Evolutionary conservation across 352 stramenopile species (phyloP).

Genomic region (Phytophthora vignae): DNA sequence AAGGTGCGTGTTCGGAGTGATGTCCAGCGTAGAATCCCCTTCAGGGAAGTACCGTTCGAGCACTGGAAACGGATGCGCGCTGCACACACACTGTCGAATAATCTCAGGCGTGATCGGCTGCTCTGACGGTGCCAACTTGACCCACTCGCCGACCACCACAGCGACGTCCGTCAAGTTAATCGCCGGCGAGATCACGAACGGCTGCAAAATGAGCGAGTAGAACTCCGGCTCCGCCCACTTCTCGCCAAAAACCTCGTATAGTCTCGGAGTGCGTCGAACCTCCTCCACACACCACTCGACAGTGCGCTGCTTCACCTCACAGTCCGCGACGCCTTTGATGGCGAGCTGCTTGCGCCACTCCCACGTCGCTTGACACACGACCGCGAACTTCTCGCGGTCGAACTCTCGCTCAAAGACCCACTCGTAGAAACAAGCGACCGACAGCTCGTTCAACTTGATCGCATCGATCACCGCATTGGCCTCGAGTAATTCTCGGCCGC

Average conservation of each 20-base stretch:
- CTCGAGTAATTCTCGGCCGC: constrained; percentile 26
- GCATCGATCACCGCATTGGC: constrained; percentile 30
- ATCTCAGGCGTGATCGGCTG: constrained; percentile 30
- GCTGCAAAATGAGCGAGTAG: constrained; percentile 47
- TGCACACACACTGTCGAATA: constrained; percentile 43
- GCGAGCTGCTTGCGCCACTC: constrained; percentile 45
- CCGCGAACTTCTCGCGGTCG: constrained; percentile 18
- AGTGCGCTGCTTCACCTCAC: constrained; percentile 24
- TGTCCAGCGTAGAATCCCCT: constrained; percentile 23
- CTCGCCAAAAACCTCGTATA: constrained; percentile 38
- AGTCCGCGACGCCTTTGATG: constrained; percentile 38
- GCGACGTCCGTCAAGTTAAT: constrained; percentile 45
- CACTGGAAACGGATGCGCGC: constrained; percentile 39
- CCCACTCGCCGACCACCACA: constrained; percentile 34
- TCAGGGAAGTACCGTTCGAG: constrained; percentile 37
- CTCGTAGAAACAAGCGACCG: constrained; percentile 38
- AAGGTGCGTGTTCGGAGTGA: constrained; percentile 39
- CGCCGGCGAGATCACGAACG: constrained; percentile 41
- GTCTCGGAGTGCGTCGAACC: constrained; percentile 23
- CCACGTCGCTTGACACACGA: constrained; percentile 38
- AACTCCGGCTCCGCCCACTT: constrained; percentile 41
- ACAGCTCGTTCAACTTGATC: constrained; percentile 30
- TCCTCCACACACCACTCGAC: constrained; percentile 40
- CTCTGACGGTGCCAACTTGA: constrained; percentile 13
- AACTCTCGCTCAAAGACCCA: constrained; percentile 39